Conservation (phyloP, 768 basidiomycete genomes). For the Trametes gibbosa region DNA sequence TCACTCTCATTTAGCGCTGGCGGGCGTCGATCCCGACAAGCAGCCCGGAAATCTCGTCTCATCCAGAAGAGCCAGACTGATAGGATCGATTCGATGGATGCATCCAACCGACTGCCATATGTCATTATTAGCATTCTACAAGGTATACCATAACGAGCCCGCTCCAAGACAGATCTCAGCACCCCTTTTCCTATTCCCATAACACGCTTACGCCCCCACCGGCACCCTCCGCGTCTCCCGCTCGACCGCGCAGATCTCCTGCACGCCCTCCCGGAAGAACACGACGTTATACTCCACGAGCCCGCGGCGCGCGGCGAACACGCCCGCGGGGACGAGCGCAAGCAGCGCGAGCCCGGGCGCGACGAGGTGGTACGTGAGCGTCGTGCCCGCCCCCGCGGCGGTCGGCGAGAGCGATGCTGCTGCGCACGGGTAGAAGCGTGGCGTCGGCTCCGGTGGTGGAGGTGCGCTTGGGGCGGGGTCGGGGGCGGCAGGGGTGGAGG, state of each 20-base stretch:
- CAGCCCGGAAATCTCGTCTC: no score
- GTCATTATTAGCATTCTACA: no score
- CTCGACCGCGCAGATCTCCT: constrained; percentile 80
- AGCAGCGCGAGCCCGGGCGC: constrained; percentile 70
- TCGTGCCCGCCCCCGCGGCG: constrained; percentile 56
- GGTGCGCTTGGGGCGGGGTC: constrained; percentile 8
- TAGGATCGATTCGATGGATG: no score
- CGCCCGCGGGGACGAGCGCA: constrained; percentile 68
- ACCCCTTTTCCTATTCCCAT: no score
- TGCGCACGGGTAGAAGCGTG: constrained; percentile 65
- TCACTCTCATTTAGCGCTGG: no score
- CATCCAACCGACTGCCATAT: no score
- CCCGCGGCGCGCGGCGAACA: constrained; percentile 70
- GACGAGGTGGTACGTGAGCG: constrained; percentile 82
- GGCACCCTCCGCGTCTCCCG: constrained; percentile 39
- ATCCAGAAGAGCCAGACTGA: no score
- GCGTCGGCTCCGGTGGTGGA: constrained; percentile 32
- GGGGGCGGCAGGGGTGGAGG: constrained; percentile 8
- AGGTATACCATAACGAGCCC: no score
- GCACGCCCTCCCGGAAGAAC: constrained; percentile 78
- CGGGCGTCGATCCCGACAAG: no score
- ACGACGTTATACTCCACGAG: constrained; percentile 86
- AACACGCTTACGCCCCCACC: no score
- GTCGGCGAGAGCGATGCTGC: constrained; percentile 59
- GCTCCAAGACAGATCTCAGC: no score